Percentiles rank a stretch among this genome's conserved stretches.
phyloP scores from a whole-genome alignment of 2,329 filamentous ascomycete genomes.

The Aspergillus sp. region DNA sequence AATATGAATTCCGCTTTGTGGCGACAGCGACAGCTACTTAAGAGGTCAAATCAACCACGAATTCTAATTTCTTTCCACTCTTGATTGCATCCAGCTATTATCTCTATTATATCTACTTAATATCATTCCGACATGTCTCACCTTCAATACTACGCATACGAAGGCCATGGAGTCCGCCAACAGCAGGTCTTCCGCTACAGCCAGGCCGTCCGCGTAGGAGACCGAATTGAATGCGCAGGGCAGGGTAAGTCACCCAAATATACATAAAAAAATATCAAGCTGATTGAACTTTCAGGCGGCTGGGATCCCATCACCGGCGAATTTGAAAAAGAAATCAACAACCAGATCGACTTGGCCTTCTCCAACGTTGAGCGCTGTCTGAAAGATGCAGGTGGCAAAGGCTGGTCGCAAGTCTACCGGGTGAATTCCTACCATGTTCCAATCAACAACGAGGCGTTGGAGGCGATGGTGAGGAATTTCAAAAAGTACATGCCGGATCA shows the following conservation, averaged over 20 bases:
- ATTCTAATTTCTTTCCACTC: too few species aligned
- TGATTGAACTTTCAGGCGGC: constrained; percentile 20
- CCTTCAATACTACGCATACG: constrained; percentile 37
- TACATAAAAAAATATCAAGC: not conserved
- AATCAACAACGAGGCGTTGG: constrained; percentile 35
- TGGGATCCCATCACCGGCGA: constrained; percentile 23
- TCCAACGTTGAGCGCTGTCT: constrained; percentile 52
- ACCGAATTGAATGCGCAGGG: constrained; percentile 38
- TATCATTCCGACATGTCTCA: constrained; percentile 23
- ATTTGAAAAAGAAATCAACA: constrained; percentile 34
- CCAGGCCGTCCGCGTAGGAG: constrained; percentile 47
- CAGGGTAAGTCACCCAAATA: not conserved
- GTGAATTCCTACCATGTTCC: constrained; percentile 45
- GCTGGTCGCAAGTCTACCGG: constrained; percentile 44
- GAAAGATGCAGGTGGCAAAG: constrained; percentile 49
- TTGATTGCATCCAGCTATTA: too few species aligned
- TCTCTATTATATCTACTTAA: too few species aligned
- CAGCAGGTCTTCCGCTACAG: constrained; percentile 35
- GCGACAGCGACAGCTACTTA: too few species aligned
- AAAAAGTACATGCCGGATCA: constrained; percentile 50
- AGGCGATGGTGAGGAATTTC: constrained; percentile 44
- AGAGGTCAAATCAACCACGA: too few species aligned
- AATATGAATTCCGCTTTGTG: too few species aligned
- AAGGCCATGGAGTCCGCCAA: constrained; percentile 32
- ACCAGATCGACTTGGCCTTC: constrained; percentile 51